Evolutionary conservation across 164 flowering plant species (phyloP).

Genomic region (Magnolia sinica): DNA sequence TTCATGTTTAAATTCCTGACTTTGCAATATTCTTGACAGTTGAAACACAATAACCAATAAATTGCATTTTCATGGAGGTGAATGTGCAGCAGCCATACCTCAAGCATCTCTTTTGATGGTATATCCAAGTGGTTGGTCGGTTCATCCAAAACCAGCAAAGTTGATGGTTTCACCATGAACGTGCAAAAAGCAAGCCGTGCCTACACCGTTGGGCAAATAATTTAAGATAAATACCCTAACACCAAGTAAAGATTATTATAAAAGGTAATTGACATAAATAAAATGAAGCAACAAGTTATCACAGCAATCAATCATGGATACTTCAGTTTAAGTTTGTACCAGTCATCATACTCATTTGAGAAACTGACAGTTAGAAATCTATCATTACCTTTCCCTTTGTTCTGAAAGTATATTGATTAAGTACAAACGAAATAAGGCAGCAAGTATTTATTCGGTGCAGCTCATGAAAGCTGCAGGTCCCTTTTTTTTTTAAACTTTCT

Average conservation of each 20-base stretch:
- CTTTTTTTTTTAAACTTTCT: too few species aligned
- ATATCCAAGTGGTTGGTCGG: constrained; percentile 98
- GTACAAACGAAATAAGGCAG: too few species aligned
- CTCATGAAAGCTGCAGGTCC: too few species aligned
- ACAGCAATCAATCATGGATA: background rate
- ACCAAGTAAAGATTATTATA: background rate
- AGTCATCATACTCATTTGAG: too few species aligned
- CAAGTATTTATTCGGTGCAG: too few species aligned
- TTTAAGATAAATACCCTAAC: background rate
- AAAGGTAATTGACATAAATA: background rate
- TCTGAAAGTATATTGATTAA: background rate
- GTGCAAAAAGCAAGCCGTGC: constrained; percentile 97
- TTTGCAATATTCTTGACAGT: background rate
- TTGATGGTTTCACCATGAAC: constrained; percentile 97
- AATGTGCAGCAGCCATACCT: constrained; percentile 42
- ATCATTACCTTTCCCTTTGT: too few species aligned
- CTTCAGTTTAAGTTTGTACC: too few species aligned
- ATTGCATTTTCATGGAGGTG: background rate
- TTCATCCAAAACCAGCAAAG: constrained; percentile 89
- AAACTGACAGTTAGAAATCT: too few species aligned
- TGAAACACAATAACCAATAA: background rate
- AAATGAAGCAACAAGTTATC: background rate
- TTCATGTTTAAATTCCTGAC: background rate
- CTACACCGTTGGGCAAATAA: constrained; percentile 24
- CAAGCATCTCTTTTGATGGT: constrained; percentile 99